These are phyloP conservation scores for Cyphellophora europaea DNA, from an alignment of 2,329 filamentous ascomycete species.

Conservation along the genomic window DNA sequence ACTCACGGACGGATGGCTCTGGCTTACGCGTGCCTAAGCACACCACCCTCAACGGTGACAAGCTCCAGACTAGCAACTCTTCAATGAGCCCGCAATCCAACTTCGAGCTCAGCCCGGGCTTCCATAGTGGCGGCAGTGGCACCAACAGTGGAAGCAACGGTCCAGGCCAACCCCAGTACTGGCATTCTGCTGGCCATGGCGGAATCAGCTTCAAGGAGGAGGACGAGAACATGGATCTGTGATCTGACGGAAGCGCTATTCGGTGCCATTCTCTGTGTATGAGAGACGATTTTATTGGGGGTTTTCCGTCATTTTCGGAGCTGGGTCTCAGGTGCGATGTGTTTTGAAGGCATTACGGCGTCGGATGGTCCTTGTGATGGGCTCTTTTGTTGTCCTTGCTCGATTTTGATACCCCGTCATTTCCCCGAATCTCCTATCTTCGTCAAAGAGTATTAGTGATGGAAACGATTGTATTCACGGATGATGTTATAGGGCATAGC, in stretches of 20 bases:
- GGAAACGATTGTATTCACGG: too few species aligned
- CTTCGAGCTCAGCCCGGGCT: constrained; percentile 57
- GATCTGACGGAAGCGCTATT: too few species aligned
- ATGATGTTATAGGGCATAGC: too few species aligned
- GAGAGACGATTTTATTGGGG: too few species aligned
- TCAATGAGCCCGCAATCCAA: constrained; percentile 48
- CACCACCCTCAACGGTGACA: constrained; percentile 81
- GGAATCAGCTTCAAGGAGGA: constrained; percentile 81
- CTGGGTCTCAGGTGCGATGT: too few species aligned
- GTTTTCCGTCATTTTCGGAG: too few species aligned
- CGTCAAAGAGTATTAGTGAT: not conserved
- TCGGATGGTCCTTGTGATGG: not conserved
- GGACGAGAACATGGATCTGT: constrained; percentile 74
- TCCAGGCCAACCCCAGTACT: constrained; percentile 42
- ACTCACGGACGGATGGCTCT: constrained; percentile 72
- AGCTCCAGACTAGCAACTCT: constrained; percentile 41
- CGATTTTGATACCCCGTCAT: not conserved
- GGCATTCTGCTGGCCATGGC: constrained; percentile 41
- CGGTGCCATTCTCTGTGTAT: too few species aligned
- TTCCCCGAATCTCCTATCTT: not conserved
- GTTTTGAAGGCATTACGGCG: too few species aligned
- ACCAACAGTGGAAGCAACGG: constrained; percentile 34
- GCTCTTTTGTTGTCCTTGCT: not conserved
- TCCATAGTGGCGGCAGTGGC: constrained; percentile 63
- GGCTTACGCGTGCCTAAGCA: constrained; percentile 86